Evolutionary conservation across 1,284 basidiomycete genomes (phyloP), one percentile per base, ranked within the genome.

Genomic region (Xerocomus minutiporus): DNA sequence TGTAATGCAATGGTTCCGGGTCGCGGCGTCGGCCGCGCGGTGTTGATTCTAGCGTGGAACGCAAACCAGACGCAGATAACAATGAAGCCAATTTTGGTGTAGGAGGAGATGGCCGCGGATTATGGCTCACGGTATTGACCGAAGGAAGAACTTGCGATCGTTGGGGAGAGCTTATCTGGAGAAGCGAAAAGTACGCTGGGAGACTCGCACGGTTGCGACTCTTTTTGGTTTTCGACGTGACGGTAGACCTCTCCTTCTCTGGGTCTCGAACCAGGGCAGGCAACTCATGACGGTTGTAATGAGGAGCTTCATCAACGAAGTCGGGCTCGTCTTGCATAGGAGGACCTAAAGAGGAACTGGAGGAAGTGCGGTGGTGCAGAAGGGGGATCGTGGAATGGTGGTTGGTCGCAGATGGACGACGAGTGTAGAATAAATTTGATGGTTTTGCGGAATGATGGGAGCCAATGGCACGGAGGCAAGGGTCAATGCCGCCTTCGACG

Each of bases 121-220:
- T 66, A 55, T 76, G 54, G 40, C 53, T 52, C 44, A 53, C 70
- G 31, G 79, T 78, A 56, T 76, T 72, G 31, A 71, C 75, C 40
- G 81, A 79, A 38, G 80, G 74, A 20, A 73, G 62, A 42, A 59
- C 60, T 26, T 71, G 75, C 8, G 80, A 77, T 25, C 70, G 68
- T 52, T 67, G 70, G 11, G 78, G 68, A 47, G 75, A 75, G 54
- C 70, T 71, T 55, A 81, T 72, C 63, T 82, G 78, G 39, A 89
- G 75, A 54, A 88, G 75, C 46, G 86, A 87, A 67, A 90, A 90
- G 70, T 83, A 88, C 8, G 84, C 81, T 15, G 87, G 87, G 41
- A 90, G 78, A 63, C 83, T 86, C 47, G 83, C 82, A 65, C 87
- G 83, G 66, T 83, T 86, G 59, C 80, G 81, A 60, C 70, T 74